Evolutionary conservation across 148 eudicot species (phyloP), one percentile per base, ranked within the genome.

Genomic region (Heliosperma pusillum): DNA sequence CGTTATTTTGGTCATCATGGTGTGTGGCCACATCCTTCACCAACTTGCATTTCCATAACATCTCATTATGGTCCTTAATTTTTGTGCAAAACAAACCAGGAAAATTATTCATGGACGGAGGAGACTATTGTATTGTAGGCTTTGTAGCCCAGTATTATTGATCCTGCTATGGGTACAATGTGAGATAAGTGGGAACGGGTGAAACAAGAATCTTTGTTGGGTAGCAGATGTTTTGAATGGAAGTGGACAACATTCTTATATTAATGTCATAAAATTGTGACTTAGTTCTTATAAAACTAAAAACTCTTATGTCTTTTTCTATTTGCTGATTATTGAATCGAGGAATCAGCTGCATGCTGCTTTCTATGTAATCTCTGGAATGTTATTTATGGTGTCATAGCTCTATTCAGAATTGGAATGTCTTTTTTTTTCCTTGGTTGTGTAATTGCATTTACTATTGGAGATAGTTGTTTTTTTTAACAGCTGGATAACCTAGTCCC

Each of bases 401-500:
- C 16, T 45, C 56, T 11, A 9, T 45, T 22, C n/a, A n/a, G n/a
- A n/a, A n/a, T n/a, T n/a, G n/a, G n/a, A n/a, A n/a, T n/a, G n/a
- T n/a, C n/a, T n/a, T n/a, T n/a, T n/a, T n/a, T n/a, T 10, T 5
- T 66, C 20, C 53, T n/a, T 42, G 9, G 70, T 40, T 66, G 22
- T 24, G 20, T 36, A 66, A 15, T 1, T 66, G 22, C 47, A 33
- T 63, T 10, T 63, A 27, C 64, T 24, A 22, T 60, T 60, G 17
- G 7, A 27, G 45, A 33, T 30, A 19, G 10, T 33, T 66, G 19
- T 66, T 12, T 66, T 13, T 33, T 33, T 66, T 66, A 47, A n/a
- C 69, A 30, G 36, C 66, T 36, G 42, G 42, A 63, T 63, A 26
- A 63, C 40, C 22, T 66, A 40, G 47, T 66, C 45, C 50, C 52